Conservation (phyloP, 2,329 filamentous ascomycete genomes). For the Knoxdaviesia capensis region DNA sequence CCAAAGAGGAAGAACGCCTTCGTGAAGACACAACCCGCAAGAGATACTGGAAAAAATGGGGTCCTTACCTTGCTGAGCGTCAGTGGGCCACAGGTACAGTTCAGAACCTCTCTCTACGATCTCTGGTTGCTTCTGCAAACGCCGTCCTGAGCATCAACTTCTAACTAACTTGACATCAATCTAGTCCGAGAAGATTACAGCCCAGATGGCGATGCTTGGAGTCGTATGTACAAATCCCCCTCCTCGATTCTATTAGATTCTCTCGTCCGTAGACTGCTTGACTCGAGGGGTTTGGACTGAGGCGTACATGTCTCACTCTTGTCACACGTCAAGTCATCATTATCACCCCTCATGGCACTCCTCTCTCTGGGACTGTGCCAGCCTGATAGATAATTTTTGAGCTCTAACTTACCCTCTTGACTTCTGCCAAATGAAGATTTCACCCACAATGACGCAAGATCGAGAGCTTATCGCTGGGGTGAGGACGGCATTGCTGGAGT, state of each 20-base stretch:
- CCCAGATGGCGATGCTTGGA: conserved; percentile 86
- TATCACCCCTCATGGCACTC: neutral
- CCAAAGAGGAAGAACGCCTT: conserved; percentile 76
- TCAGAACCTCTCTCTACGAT: neutral
- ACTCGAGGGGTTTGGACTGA: too few relatives aligned
- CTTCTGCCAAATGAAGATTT: conserved; percentile 43
- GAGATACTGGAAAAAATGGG: conserved; percentile 99
- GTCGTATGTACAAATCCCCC: conserved; percentile 39
- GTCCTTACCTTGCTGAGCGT: conserved; percentile 78
- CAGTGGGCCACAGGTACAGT: conserved; percentile 79
- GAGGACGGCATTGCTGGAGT: conserved; percentile 95
- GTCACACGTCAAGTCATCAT: neutral
- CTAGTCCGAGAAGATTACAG: conserved; percentile 79
- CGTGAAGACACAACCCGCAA: conserved; percentile 63
- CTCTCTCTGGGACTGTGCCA: neutral
- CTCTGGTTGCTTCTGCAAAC: neutral
- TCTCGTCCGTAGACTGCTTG: too few relatives aligned
- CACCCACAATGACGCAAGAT: conserved; percentile 77
- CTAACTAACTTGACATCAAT: conserved; percentile 7
- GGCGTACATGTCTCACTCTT: too few relatives aligned
- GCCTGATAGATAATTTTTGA: neutral
- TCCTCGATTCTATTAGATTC: neutral
- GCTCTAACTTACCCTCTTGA: conserved; percentile 9
- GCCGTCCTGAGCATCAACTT: conserved; percentile 3
- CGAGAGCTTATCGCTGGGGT: conserved; percentile 81